phyloP scores from a whole-genome alignment of 2,329 filamentous ascomycete genomes.

The Paecilomyces dactylethromorphus region DNA sequence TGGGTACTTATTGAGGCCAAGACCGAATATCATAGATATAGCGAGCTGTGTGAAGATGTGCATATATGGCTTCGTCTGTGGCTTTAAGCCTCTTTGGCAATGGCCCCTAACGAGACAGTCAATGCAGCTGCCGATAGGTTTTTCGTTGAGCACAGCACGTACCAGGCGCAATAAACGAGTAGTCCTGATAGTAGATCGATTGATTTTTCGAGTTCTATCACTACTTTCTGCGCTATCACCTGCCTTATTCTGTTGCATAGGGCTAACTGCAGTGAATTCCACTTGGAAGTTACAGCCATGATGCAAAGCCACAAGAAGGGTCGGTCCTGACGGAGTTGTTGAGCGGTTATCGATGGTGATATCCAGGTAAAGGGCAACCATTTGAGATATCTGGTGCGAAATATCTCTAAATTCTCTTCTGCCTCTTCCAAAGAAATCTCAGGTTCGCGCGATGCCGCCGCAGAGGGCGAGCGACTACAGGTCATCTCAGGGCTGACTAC shows the following conservation, averaged over 20 bases:
- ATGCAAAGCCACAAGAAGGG: slow-evolving; percentile 50
- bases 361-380: slow-evolving; percentile 44
- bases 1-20: slow-evolving; percentile 12
- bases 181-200: slow-evolving; percentile 50
- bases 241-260: slow-evolving; percentile 38
- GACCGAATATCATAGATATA: slow-evolving; percentile 7
- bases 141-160: slow-evolving; percentile 10
- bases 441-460: not conserved
- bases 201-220: slow-evolving; percentile 44
- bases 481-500: not conserved
- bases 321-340: slow-evolving; percentile 31
- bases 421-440: slow-evolving; percentile 27
- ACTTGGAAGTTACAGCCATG: slow-evolving; percentile 41
- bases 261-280: slow-evolving; percentile 32
- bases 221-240: slow-evolving; percentile 40
- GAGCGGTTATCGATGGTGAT: slow-evolving; percentile 28
- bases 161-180: slow-evolving; percentile 43
- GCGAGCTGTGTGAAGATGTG: slow-evolving; percentile 10
- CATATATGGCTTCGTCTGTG: slow-evolving; percentile 1
- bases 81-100: slow-evolving; percentile 1
- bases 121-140: not conserved
- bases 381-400: slow-evolving; percentile 35
- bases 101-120: slow-evolving; percentile 8
- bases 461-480: not conserved
- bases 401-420: slow-evolving; percentile 35